phyloP scores from a whole-genome alignment of 2,329 filamentous ascomycete genomes.

The Nemania diffusa region DNA sequence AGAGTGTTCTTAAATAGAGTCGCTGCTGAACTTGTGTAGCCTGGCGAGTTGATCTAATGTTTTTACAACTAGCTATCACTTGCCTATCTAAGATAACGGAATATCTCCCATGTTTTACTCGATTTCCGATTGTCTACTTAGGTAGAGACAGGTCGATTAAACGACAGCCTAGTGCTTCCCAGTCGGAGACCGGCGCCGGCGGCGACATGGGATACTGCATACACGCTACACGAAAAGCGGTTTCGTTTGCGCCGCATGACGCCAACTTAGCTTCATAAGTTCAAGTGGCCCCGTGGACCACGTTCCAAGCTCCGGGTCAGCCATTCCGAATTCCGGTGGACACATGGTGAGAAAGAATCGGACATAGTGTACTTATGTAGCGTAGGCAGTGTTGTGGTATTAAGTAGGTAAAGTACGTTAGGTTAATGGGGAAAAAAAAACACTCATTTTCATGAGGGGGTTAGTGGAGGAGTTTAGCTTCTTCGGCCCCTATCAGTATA shows the following conservation, averaged over 20 bases:
- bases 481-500: neutral
- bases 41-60: neutral
- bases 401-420: too few species aligned
- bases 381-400: too few species aligned
- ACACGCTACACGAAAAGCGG: constrained; percentile 26
- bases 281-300: constrained; percentile 24
- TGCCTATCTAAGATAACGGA: neutral
- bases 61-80: neutral
- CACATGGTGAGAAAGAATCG: constrained; percentile 16
- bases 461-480: constrained; percentile 3
- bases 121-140: constrained; percentile 13
- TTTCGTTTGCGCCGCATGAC: constrained; percentile 24
- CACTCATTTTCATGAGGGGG: constrained; percentile 2
- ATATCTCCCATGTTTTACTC: constrained; percentile 3
- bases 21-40: neutral
- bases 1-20: neutral
- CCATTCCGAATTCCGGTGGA: constrained; percentile 33
- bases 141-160: neutral
- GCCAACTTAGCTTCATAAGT: constrained; percentile 25
- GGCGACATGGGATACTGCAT: constrained; percentile 22
- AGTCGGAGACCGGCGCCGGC: constrained; percentile 30
- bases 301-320: constrained; percentile 26
- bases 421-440: too few species aligned
- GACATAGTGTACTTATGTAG: constrained; percentile 2
- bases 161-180: neutral